Conservation (phyloP, 192 early-diverging fungal genomes). For the Helicostylum pulchrum region DNA sequence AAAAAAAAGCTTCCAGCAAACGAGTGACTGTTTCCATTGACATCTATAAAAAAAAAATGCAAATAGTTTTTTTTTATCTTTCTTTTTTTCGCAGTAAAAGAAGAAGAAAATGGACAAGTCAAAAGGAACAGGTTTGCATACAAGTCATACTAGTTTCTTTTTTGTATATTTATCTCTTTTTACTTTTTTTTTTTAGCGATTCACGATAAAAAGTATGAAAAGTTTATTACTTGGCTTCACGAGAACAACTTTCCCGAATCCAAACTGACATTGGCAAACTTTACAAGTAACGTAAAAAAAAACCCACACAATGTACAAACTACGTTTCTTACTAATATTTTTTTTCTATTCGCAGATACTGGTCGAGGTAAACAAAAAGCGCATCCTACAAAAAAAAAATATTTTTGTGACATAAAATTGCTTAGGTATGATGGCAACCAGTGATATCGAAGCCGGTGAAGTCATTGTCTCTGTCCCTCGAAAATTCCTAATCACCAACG, state of each 20-base stretch:
- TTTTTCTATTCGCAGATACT: slow-evolving; percentile 33
- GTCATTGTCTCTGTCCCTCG: slow-evolving; percentile 51
- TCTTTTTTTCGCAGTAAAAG: too few relatives aligned
- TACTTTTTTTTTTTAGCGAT: slow-evolving; percentile 29
- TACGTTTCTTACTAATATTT: too few relatives aligned
- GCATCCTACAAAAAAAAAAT: not conserved
- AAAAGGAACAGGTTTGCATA: too few relatives aligned
- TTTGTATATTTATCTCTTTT: not conserved
- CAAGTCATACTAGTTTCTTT: not conserved
- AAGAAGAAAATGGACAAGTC: too few relatives aligned
- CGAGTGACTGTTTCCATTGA: too few relatives aligned
- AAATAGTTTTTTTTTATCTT: too few relatives aligned
- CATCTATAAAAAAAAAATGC: too few relatives aligned
- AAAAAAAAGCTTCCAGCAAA: too few relatives aligned
- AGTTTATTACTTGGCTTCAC: slow-evolving; percentile 50
- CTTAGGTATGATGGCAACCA: slow-evolving; percentile 53
- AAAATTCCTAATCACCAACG: slow-evolving; percentile 44
- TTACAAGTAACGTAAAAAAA: slow-evolving; percentile 36
- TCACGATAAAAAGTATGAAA: slow-evolving; percentile 43
- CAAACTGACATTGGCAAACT: slow-evolving; percentile 53
- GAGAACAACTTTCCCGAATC: slow-evolving; percentile 44
- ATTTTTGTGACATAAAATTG: not conserved
- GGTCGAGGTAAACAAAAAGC: slow-evolving; percentile 42
- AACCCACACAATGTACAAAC: not conserved
- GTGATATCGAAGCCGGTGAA: slow-evolving; percentile 53